Evolutionary conservation across 441 rosid genomes (phyloP).

Genomic region (Lepidium campestre): DNA sequence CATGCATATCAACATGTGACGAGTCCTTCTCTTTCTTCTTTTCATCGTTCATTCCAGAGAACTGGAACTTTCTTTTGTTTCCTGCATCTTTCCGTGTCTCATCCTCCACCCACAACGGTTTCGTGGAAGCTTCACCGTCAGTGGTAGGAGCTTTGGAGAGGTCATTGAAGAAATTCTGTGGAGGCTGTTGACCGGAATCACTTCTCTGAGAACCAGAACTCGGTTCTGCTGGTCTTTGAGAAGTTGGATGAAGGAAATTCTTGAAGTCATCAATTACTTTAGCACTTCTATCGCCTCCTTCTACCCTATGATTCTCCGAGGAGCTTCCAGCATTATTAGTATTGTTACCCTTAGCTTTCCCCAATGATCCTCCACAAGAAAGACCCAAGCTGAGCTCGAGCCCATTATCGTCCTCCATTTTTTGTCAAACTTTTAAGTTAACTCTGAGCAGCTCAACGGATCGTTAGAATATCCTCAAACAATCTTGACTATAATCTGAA

Average conservation of each 20-base stretch:
- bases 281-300: slow-evolving; percentile 58
- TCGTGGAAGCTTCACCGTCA: slow-evolving; percentile 50
- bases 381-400: slow-evolving; percentile 93
- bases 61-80: slow-evolving; percentile 60
- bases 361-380: slow-evolving; percentile 73
- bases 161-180: slow-evolving; percentile 74
- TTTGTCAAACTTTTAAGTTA: slow-evolving; percentile 2
- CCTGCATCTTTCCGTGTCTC: slow-evolving; percentile 45
- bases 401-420: slow-evolving; percentile 84
- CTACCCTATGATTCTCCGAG: slow-evolving; percentile 46
- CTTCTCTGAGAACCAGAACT: slow-evolving; percentile 54
- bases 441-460: not conserved
- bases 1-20: slow-evolving; percentile 41
- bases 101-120: slow-evolving; percentile 62
- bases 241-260: slow-evolving; percentile 51
- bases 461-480: not conserved
- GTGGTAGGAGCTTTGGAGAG: slow-evolving; percentile 48
- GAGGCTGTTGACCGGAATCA: slow-evolving; percentile 52
- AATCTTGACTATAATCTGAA: slow-evolving; percentile 9
- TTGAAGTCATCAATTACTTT: slow-evolving; percentile 65
- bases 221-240: slow-evolving; percentile 41
- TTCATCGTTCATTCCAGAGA: slow-evolving; percentile 50
- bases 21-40: slow-evolving; percentile 58
- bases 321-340: slow-evolving; percentile 47
- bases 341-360: slow-evolving; percentile 58